phyloP scores from a whole-genome alignment of 2,329 filamentous ascomycete species.

The Aspergillus sp. region DNA sequence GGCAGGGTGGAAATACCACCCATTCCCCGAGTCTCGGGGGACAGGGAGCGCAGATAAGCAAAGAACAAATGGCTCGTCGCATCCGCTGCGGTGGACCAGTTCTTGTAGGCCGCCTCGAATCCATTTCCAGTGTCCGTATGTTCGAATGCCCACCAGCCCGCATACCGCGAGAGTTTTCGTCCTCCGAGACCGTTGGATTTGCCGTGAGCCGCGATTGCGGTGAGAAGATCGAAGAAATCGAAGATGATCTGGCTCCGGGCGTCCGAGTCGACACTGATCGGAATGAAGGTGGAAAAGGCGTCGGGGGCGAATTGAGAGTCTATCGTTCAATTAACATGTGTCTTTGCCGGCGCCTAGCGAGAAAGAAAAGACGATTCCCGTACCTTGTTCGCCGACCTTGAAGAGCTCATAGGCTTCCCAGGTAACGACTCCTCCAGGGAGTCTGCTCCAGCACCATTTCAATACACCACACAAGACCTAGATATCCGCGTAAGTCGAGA shows the following conservation, averaged over 20 bases:
- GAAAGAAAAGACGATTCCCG: not conserved
- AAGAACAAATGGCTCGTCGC: constrained; percentile 97
- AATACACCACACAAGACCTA: constrained; percentile 89
- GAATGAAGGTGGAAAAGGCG: constrained; percentile 95
- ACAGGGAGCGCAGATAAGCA: constrained; percentile 86
- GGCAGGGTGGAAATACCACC: constrained; percentile 83
- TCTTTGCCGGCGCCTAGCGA: not conserved
- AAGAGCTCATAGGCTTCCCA: constrained; percentile 98
- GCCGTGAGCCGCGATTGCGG: constrained; percentile 86
- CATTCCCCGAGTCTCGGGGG: constrained; percentile 71
- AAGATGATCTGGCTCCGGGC: constrained; percentile 86
- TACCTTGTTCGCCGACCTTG: constrained; percentile 89
- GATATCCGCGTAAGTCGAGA: constrained; percentile 7
- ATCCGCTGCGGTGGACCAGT: constrained; percentile 87
- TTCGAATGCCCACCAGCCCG: constrained; percentile 98
- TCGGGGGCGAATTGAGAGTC: constrained; percentile 90
- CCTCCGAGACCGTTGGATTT: constrained; percentile 92
- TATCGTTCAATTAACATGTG: constrained; percentile 40
- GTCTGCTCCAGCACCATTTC: constrained; percentile 98
- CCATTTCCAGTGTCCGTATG: constrained; percentile 82
- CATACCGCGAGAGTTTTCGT: constrained; percentile 89
- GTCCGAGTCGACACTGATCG: constrained; percentile 84
- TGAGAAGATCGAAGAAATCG: constrained; percentile 91
- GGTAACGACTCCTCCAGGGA: constrained; percentile 86
- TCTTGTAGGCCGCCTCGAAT: constrained; percentile 90